Percentiles rank a stretch among this genome's conserved stretches.
These are phyloP conservation scores for Coniochaeta sp. DNA, from an alignment of 2,329 filamentous ascomycete genomes.

Conservation along the genomic window DNA sequence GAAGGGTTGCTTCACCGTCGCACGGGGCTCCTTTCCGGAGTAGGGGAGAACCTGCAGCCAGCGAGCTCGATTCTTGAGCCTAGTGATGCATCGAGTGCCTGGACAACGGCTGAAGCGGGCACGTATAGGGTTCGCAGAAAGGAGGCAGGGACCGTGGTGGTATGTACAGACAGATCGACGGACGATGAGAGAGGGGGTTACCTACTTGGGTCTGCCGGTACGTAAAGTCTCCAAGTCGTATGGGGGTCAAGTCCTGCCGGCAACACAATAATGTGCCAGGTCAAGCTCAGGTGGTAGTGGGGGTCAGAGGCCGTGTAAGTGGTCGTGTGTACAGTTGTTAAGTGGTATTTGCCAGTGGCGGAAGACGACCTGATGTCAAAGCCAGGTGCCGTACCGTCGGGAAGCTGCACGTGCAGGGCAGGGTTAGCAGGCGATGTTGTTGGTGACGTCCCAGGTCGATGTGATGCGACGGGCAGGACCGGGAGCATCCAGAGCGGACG, in stretches of 20 bases:
- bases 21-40: background rate
- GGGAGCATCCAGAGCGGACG: background rate
- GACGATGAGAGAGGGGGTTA: background rate
- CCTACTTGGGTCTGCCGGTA: background rate
- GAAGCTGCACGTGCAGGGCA: background rate
- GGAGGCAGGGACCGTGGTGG: background rate
- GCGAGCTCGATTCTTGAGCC: background rate
- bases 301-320: background rate
- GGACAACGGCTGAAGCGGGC: background rate
- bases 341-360: background rate
- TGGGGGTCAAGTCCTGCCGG: background rate
- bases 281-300: background rate
- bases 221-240: background rate
- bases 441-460: background rate
- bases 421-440: background rate
- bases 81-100: background rate
- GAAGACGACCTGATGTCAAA: background rate
- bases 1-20: background rate
- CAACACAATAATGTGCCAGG: background rate
- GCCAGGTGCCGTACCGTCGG: background rate
- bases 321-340: background rate
- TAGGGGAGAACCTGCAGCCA: background rate
- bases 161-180: background rate
- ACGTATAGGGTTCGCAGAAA: background rate
- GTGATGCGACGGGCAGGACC: background rate